Conservation (phyloP, 306 rosid species). For the Ceratonia siliqua region DNA sequence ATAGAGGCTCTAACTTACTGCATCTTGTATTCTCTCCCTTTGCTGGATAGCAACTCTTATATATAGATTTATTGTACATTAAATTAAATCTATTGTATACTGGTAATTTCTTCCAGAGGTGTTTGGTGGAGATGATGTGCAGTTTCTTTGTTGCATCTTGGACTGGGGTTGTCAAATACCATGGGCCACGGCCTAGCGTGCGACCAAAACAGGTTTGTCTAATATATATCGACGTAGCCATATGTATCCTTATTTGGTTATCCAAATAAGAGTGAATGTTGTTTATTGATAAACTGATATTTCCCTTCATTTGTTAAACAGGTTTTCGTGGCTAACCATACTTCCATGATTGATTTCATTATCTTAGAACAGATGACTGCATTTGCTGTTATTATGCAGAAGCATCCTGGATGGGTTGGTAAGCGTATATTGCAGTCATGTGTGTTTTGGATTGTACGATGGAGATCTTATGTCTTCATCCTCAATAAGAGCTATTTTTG, state of each 20-base stretch:
- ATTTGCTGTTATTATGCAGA: constrained; percentile 98
- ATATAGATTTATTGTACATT: constrained; percentile 3
- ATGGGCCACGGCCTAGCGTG: constrained; percentile 93
- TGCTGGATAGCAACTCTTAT: constrained; percentile 8
- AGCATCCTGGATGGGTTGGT: constrained; percentile 99
- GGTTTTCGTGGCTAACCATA: constrained; percentile 97
- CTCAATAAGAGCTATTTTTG: not conserved
- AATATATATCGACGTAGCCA: not conserved
- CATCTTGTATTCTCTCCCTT: not conserved
- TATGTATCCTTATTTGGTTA: constrained; percentile 11
- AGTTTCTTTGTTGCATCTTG: constrained; percentile 98
- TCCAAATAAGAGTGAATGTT: constrained; percentile 14
- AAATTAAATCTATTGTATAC: constrained; percentile 8
- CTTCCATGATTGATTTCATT: constrained; percentile 98
- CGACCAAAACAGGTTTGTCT: constrained; percentile 79
- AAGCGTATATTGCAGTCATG: constrained; percentile 38
- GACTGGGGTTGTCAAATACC: constrained; percentile 99
- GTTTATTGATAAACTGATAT: constrained; percentile 9
- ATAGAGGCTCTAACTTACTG: not conserved
- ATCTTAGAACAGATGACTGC: constrained; percentile 98
- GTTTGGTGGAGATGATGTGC: constrained; percentile 92
- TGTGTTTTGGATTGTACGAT: constrained; percentile 1
- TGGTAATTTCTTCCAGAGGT: constrained; percentile 59
- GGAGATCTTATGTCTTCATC: not conserved
- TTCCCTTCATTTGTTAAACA: constrained; percentile 42